Evolutionary conservation across 768 basidiomycete species (phyloP).

Genomic region (Xerocomellus chrysenteron): DNA sequence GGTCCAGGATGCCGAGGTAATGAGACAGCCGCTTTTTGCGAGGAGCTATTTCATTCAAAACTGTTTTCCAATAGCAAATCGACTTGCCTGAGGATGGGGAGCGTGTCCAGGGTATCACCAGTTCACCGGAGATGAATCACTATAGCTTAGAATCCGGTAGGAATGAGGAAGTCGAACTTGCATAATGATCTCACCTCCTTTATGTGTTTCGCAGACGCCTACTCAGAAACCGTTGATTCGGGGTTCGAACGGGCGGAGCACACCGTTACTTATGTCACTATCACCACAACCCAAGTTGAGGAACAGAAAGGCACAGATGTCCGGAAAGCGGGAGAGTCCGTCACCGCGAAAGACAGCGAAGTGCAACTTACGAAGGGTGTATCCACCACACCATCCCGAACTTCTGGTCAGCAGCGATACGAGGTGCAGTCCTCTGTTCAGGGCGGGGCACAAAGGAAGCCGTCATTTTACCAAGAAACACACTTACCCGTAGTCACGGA

Average conservation of each 20-base stretch:
- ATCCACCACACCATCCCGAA: no score
- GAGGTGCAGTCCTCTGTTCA: no score
- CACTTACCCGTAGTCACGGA: no score
- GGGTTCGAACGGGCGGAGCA: not conserved
- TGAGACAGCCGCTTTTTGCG: not conserved
- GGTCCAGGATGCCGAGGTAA: not conserved
- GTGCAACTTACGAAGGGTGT: no score
- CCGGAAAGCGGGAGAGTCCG: no score
- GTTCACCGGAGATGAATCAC: not conserved
- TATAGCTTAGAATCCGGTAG: not conserved
- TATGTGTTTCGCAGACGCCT: no score
- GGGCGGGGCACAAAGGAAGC: no score
- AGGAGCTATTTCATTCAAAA: not conserved
- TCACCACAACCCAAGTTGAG: not conserved
- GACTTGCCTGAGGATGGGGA: not conserved
- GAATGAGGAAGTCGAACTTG: not conserved
- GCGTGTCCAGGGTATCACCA: no score
- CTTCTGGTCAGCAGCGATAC: not conserved
- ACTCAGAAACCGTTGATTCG: not conserved
- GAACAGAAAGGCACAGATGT: not conserved
- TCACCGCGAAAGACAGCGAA: no score
- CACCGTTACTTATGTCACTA: not conserved
- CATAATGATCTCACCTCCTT: not conserved
- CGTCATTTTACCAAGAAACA: no score
- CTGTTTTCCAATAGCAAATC: not conserved